Base-by-base conservation (phyloP, 73 alveolate genomes). In the Halteria grandinella region DNA sequence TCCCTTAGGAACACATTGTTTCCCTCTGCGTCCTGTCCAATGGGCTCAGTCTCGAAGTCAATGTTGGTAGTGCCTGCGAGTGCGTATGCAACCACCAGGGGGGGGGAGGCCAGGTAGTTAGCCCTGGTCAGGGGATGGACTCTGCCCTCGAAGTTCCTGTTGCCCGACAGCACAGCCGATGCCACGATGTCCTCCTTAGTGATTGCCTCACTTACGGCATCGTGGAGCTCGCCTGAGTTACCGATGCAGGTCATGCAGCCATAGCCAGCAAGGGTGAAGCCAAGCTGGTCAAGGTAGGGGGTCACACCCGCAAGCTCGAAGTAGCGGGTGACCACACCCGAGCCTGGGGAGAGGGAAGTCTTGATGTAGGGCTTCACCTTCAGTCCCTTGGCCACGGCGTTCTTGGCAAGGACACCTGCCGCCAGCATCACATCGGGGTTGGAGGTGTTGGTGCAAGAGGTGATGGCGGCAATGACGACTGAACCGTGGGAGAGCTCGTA, bases 161-260 rank as follows among this genome's bases (percentile, higher is more conserved):
- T 91, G 20, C 97, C 98, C 23, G 95, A 84, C 5, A 91, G 85
- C 1, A 93, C 98, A 21, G 97, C 94, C 18, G 95, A 89, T 11
- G 79, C 98, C 28, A 93, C 96, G 52, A 94, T 69, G 41, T 94
- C 98, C 20, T 87, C 74, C n/a, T 39, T 63, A 39, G 15, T 49
- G 51, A 91, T 84, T 24, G 95, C 97, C 17, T 87, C 75, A 10
- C 43, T 40, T 20, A 93, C 96, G 21, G 40, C 87, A 20, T 91
- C 91, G 41, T 90, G 93, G 4, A 94, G 74, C 11, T 93, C 97
- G 58, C 98, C 98, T 52, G 91, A 63, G 86, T 93, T 93, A 34
- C 98, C 98, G 70, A 88, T 94, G 79, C 98, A 91, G 25, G 98
- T 91, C 97, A 91, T 94, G 80, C 97, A 91, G 24, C 97, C 98